Evolutionary conservation across 2,329 filamentous ascomycete genomes (phyloP).

Genomic region (Colletotrichum tropicale): DNA sequence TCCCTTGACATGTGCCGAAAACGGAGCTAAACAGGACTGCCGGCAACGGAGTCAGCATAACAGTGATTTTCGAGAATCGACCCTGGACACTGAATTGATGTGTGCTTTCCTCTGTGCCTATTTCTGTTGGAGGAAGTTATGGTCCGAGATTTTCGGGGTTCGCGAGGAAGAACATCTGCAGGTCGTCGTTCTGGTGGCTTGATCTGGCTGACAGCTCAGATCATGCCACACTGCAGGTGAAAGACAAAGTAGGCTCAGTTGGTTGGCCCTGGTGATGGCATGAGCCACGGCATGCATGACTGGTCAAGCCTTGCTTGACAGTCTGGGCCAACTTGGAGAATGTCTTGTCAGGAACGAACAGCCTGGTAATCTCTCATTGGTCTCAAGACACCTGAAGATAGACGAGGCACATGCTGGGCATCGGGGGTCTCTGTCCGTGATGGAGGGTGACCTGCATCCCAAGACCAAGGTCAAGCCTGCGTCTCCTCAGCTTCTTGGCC

Average conservation of each 20-base stretch:
- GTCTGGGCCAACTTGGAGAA: background rate
- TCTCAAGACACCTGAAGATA: too few species aligned
- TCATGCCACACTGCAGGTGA: background rate
- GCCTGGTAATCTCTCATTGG: background rate
- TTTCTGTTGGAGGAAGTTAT: background rate
- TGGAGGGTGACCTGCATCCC: background rate
- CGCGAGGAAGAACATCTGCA: background rate
- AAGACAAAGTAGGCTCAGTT: background rate
- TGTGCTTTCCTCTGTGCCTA: background rate
- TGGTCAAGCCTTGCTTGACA: background rate
- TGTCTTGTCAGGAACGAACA: conserved; percentile 14
- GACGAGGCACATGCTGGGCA: conserved; percentile 9
- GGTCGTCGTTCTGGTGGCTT: background rate
- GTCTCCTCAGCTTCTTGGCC: background rate
- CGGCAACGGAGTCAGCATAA: background rate
- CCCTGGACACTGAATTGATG: background rate
- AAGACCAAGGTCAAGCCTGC: background rate
- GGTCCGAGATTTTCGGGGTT: background rate
- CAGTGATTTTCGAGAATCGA: background rate
- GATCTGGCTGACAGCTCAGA: background rate
- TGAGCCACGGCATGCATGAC: background rate
- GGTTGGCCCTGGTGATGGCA: background rate
- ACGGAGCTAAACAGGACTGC: conserved; percentile 7
- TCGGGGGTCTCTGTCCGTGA: background rate
- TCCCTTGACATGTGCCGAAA: conserved; percentile 17